A percentile compares a stretch with the other conserved stretches of the same genome.
Conservation (phyloP, 176 grass and related monocot species). For the Poa annua region DNA sequence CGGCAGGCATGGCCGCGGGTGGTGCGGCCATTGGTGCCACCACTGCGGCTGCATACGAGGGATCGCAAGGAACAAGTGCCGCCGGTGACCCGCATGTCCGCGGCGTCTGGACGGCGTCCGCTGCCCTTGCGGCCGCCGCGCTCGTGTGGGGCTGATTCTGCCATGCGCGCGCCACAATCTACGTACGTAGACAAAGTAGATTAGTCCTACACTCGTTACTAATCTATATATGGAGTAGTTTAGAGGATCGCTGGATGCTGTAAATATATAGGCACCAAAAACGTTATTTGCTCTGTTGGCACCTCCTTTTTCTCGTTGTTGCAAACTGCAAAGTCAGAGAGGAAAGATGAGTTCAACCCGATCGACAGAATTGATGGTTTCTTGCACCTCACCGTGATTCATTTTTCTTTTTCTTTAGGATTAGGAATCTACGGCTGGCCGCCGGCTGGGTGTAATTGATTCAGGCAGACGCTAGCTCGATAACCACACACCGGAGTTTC, state of each 20-base stretch:
- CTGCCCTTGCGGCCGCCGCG: background rate
- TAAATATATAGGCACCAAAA: background rate
- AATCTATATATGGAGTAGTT: background rate
- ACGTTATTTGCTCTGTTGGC: too few relatives aligned
- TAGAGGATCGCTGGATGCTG: background rate
- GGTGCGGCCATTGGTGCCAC: background rate
- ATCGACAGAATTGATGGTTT: too few relatives aligned
- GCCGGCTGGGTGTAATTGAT: too few relatives aligned
- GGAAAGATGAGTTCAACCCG: too few relatives aligned
- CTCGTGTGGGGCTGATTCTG: background rate
- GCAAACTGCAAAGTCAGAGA: too few relatives aligned
- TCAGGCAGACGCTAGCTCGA: too few relatives aligned
- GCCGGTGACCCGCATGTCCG: background rate
- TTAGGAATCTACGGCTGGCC: too few relatives aligned
- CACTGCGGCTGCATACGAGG: background rate
- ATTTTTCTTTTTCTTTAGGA: too few relatives aligned
- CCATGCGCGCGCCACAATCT: background rate
- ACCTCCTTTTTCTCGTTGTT: too few relatives aligned
- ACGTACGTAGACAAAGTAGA: background rate
- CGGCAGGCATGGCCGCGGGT: background rate
- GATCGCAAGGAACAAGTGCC: background rate
- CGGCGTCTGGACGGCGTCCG: constrained; percentile 1
- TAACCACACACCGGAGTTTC: too few relatives aligned
- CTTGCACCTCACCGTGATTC: too few relatives aligned
- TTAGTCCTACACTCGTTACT: background rate